These are phyloP conservation scores for Podaxis sp. DNA, from an alignment of 768 basidiomycete species.

Conservation along the genomic window DNA sequence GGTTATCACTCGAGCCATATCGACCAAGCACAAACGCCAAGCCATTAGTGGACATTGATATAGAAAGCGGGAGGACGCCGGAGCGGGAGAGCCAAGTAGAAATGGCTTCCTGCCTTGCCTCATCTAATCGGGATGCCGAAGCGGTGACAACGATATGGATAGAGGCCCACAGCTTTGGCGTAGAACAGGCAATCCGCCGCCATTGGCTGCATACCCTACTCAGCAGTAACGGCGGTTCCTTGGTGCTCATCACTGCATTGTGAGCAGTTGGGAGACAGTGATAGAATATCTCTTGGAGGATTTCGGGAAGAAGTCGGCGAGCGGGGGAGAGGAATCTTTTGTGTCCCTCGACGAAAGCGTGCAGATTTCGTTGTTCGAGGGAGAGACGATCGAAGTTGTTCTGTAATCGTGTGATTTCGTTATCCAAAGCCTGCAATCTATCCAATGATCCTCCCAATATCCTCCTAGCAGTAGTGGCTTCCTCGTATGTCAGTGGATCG, in stretches of 20 bases:
- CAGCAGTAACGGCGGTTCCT: conserved; percentile 14
- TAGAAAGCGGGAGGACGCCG: conserved; percentile 8
- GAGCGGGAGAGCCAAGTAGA: conserved; percentile 10
- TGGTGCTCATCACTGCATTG: conserved; percentile 14
- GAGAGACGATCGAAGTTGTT: neutral
- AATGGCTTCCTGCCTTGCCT: conserved; percentile 1
- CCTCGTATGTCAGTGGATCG: neutral
- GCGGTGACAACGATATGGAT: conserved; percentile 11
- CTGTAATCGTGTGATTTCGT: neutral
- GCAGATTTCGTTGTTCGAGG: neutral
- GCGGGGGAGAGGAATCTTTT: neutral
- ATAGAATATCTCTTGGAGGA: conserved; percentile 17
- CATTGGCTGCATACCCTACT: conserved; percentile 16
- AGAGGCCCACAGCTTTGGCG: conserved; percentile 13
- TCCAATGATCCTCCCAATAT: neutral
- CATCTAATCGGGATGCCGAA: neutral
- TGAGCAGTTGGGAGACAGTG: conserved; percentile 12
- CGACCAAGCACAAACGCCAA: neutral
- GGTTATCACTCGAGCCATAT: neutral
- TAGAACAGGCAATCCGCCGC: conserved; percentile 17
- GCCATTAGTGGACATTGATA: neutral
- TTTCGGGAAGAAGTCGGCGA: conserved; percentile 1
- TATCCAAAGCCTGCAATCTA: neutral
- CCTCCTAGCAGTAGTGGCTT: neutral
- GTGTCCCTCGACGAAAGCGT: neutral